These are phyloP conservation scores for Cryptomeria japonica DNA, from an alignment of 75 land plant genomes.

Conservation along the genomic window DNA sequence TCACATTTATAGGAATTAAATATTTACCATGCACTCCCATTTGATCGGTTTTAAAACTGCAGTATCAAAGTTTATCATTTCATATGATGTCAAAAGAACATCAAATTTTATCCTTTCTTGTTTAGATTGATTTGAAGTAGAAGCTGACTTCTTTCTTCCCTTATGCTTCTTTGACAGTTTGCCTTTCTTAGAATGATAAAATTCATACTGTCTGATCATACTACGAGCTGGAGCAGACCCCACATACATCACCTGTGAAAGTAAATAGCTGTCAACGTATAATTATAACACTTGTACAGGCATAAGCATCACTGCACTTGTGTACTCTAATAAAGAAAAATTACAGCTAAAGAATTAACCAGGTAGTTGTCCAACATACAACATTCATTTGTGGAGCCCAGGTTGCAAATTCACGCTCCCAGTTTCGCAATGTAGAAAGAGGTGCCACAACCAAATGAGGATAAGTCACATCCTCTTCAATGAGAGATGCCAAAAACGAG, in stretches of 20 bases:
- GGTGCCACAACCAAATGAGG: conserved; percentile 98
- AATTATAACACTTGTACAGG: conserved; percentile 7
- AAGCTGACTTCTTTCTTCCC: conserved; percentile 54
- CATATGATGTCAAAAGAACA: conserved; percentile 97
- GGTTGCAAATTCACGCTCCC: conserved; percentile 99
- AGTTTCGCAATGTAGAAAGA: conserved; percentile 89
- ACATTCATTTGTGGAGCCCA: conserved; percentile 99
- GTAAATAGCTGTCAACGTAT: neutral
- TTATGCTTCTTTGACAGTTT: conserved; percentile 44
- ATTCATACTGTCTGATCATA: conserved; percentile 82
- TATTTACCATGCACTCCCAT: conserved; percentile 92
- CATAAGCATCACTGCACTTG: neutral
- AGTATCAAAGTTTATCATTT: conserved; percentile 87
- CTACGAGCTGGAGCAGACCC: conserved; percentile 84
- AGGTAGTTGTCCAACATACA: conserved; percentile 55
- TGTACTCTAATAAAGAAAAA: neutral
- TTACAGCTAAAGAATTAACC: neutral
- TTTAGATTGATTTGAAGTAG: conserved; percentile 40
- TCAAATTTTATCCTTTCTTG: conserved; percentile 93
- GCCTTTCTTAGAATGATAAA: conserved; percentile 60
- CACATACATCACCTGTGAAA: conserved; percentile 91
- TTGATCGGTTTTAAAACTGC: conserved; percentile 69
- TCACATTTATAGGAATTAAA: neutral
- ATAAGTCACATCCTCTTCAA: conserved; percentile 53
- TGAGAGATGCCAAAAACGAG: conserved; percentile 85